Evolutionary conservation across 2,329 filamentous ascomycete species (phyloP).

Genomic region (Amphichorda felina): DNA sequence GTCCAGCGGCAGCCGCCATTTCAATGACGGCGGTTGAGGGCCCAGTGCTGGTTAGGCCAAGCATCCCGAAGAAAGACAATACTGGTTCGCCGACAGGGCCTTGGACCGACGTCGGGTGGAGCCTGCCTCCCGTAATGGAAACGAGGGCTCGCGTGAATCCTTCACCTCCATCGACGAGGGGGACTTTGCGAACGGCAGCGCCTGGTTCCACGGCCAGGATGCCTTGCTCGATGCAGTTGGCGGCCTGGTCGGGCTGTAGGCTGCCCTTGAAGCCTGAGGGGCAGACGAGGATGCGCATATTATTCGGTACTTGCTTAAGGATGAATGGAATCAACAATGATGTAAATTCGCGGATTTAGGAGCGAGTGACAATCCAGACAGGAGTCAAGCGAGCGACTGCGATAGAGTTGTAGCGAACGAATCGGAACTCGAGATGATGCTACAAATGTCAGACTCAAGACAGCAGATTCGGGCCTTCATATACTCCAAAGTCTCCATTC

Average conservation of each 20-base stretch:
- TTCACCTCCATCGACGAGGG: slow-evolving; percentile 40
- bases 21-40: slow-evolving; percentile 32
- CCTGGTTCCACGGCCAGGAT: slow-evolving; percentile 29
- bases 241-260: slow-evolving; percentile 32
- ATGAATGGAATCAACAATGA: no score
- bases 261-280: slow-evolving; percentile 44
- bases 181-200: slow-evolving; percentile 31
- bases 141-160: slow-evolving; percentile 36
- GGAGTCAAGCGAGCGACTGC: no score
- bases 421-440: no score
- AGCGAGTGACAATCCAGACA: no score
- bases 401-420: no score
- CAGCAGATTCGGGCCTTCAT: no score
- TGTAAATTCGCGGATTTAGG: no score
- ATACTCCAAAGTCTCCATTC: no score
- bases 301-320: no score
- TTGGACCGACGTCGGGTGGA: slow-evolving; percentile 23
- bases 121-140: slow-evolving; percentile 24
- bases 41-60: slow-evolving; percentile 11
- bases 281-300: slow-evolving; percentile 28
- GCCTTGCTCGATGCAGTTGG: slow-evolving; percentile 36
- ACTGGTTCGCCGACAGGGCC: slow-evolving; percentile 30
- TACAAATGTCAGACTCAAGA: no score
- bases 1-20: slow-evolving; percentile 39
- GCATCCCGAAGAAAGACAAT: slow-evolving; percentile 32